Evolutionary conservation across 257 asterid species (phyloP), one percentile per base, ranked within the genome.

Genomic region (Salvia splendens): DNA sequence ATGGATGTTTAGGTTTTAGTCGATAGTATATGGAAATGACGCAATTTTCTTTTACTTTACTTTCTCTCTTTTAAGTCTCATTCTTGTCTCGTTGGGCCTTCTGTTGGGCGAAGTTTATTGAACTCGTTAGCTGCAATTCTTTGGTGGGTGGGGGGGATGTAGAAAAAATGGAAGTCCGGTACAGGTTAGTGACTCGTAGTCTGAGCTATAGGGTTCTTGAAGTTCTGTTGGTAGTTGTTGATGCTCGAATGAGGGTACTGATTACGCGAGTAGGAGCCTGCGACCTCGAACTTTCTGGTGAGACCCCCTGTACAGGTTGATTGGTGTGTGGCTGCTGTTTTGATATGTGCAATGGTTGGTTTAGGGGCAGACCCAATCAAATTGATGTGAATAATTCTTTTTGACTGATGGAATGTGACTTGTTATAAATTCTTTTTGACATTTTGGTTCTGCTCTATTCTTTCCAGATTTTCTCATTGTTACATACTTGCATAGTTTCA

Each of bases 301-400:
- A 15, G 76, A 61, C 67, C 71, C 72, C 62, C 69, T 67, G 80
- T 74, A 51, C 72, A 71, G 78, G 67, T 76, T 71, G 42, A 64
- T 47, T 75, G 47, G 75, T 47, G 30, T 67, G 72, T 35, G 67
- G 49, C 67, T 60, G 45, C 65, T 57, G 53, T 56, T 63, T 50
- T 52, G 16, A 54, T 54, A 59, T 43, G 62, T 47, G 68, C 45
- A 54, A 40, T 55, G 20, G 15, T 77, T 64, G 9, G 40, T 20
- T 52, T 45, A n/a, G 65, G 59, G 72, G 48, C 46, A 12, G 64
- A 46, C 73, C 70, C n/a, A 40, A 61, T 64, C 33, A 46, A 51
- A 46, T 8, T 71, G 64, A 58, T 79, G 80, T 75, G 84, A 75
- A 79, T 79, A 79, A 79, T 75, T 73, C 70, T 66, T 55, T 55